Conservation (phyloP, 164 flowering plant genomes). For the Aristolochia fimbriata region DNA sequence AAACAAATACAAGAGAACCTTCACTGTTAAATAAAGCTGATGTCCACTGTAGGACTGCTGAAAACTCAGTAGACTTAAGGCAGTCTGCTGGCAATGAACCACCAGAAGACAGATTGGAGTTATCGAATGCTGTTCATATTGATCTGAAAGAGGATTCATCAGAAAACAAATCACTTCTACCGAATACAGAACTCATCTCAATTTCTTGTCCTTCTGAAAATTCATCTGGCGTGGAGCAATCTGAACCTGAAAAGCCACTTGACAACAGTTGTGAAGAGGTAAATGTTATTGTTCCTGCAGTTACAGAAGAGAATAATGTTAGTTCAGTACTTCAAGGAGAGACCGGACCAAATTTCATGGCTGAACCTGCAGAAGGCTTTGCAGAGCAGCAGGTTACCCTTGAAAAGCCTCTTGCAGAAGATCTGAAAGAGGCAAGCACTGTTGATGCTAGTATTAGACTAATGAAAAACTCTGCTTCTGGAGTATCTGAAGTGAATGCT, state of each 20-base stretch:
- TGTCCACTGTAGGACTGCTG: background rate
- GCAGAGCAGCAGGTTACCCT: background rate
- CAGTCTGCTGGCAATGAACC: no score
- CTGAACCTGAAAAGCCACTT: background rate
- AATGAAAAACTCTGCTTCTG: conserved; percentile 3
- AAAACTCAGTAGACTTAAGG: background rate
- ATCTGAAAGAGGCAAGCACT: no score
- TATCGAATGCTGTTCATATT: conserved; percentile 3
- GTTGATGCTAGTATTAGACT: conserved; percentile 3
- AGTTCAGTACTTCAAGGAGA: background rate
- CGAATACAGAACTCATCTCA: background rate
- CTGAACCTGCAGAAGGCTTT: background rate
- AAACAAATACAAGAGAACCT: no score
- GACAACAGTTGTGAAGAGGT: background rate
- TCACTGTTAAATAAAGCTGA: no score
- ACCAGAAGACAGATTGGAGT: no score
- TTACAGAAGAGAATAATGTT: background rate
- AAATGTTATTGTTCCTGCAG: background rate
- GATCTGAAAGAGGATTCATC: conserved; percentile 2
- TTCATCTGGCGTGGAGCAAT: background rate
- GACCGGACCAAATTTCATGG: background rate
- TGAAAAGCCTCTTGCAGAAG: background rate
- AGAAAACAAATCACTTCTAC: background rate
- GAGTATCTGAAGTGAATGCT: background rate
- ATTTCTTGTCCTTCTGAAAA: background rate